Conservation (phyloP, 2,329 filamentous ascomycete species). For the Canariomyces notabilis region DNA sequence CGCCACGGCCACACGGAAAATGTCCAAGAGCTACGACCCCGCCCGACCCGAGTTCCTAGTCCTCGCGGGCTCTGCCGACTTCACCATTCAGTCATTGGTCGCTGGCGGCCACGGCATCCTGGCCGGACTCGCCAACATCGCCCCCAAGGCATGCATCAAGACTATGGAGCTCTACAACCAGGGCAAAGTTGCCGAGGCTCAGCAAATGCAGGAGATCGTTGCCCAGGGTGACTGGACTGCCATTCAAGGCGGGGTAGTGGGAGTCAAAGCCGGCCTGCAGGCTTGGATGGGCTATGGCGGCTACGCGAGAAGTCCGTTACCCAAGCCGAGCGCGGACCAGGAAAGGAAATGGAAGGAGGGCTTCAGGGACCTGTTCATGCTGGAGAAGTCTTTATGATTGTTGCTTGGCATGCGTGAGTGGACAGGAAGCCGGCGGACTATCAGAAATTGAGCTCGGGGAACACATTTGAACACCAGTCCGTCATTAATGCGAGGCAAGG, state of each 20-base stretch:
- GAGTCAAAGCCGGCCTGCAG: conserved; percentile 64
- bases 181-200: conserved; percentile 55
- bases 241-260: conserved; percentile 66
- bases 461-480: no score
- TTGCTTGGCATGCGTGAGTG: not conserved
- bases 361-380: conserved; percentile 46
- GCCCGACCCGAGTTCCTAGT: conserved; percentile 55
- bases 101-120: conserved; percentile 68
- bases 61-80: conserved; percentile 68
- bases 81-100: conserved; percentile 62
- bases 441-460: no score
- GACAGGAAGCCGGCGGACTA: no score
- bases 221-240: conserved; percentile 67
- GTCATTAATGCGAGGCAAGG: not conserved
- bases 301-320: conserved; percentile 44
- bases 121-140: conserved; percentile 66
- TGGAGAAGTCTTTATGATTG: conserved; percentile 46
- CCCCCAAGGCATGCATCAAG: conserved; percentile 60
- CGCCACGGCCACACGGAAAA: conserved; percentile 50
- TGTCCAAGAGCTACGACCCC: conserved; percentile 30
- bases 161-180: conserved; percentile 55
- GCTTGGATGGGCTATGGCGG: conserved; percentile 64
- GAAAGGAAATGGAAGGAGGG: conserved; percentile 49
- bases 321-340: conserved; percentile 46
- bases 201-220: conserved; percentile 59